These are phyloP conservation scores for Fusarium musae DNA, from an alignment of 2,329 filamentous ascomycete species.

Conservation along the genomic window DNA sequence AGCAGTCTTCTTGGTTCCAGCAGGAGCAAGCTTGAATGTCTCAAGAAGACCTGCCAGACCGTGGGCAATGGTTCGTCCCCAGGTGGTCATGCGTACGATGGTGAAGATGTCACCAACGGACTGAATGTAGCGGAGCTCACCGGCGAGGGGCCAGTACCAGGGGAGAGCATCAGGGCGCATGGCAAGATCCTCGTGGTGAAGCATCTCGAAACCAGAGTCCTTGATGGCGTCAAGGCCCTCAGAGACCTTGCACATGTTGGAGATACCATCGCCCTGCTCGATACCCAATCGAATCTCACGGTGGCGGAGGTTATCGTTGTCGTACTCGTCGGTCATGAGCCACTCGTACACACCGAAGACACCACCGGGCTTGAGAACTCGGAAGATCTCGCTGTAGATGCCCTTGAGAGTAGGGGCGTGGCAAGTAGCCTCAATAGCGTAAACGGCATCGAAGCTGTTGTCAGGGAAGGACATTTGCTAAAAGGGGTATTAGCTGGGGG, in stretches of 20 bases:
- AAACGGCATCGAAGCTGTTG: constrained; percentile 92
- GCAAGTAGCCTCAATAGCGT: constrained; percentile 96
- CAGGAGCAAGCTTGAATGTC: constrained; percentile 77
- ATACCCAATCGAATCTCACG: constrained; percentile 93
- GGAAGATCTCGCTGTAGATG: constrained; percentile 94
- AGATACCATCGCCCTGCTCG: constrained; percentile 95
- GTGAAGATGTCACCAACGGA: constrained; percentile 83
- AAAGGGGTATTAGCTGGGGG: constrained; percentile 14
- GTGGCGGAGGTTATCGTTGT: constrained; percentile 88
- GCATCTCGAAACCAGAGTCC: constrained; percentile 84
- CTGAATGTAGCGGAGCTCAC: constrained; percentile 85
- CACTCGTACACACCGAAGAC: constrained; percentile 98
- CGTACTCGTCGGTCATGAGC: constrained; percentile 97
- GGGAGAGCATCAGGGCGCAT: constrained; percentile 79
- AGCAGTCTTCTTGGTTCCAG: constrained; percentile 93
- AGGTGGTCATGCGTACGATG: constrained; percentile 88
- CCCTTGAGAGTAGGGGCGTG: constrained; percentile 91
- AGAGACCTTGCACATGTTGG: constrained; percentile 92
- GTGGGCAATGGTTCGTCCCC: constrained; percentile 80
- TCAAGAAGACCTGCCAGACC: constrained; percentile 82
- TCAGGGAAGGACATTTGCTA: constrained; percentile 95
- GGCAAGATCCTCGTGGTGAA: constrained; percentile 88
- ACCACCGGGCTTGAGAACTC: constrained; percentile 94
- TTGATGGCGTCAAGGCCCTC: constrained; percentile 87
- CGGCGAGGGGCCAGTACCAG: constrained; percentile 94